Conservation (phyloP, 331 rosid genomes). For the Dryas integrifolia region DNA sequence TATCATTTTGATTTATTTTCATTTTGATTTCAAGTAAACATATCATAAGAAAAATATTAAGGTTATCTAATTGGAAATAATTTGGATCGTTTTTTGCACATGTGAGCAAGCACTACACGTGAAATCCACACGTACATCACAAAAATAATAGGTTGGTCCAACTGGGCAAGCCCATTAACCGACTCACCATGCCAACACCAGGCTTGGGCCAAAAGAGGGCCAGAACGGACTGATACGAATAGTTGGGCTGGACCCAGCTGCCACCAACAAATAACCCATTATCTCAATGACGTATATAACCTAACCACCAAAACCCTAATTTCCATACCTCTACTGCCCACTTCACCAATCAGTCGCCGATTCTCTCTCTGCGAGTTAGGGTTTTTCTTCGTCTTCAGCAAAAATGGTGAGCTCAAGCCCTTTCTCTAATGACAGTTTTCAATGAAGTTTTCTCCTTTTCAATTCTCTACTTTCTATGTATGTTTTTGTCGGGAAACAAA, state of each 20-base stretch:
- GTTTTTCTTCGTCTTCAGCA: not conserved
- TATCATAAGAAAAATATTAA: too few relatives aligned
- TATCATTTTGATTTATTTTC: too few relatives aligned
- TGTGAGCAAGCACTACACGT: too few relatives aligned
- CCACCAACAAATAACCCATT: not conserved
- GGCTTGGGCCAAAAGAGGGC: too few relatives aligned
- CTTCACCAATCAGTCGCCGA: not conserved
- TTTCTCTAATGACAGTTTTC: not conserved
- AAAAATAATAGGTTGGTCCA: too few relatives aligned
- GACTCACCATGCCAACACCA: too few relatives aligned
- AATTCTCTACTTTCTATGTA: too few relatives aligned
- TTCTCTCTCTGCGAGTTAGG: not conserved
- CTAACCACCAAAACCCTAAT: constrained; percentile 10
- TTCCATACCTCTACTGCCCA: not conserved
- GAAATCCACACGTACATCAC: too few relatives aligned
- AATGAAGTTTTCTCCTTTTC: not conserved
- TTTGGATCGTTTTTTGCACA: too few relatives aligned
- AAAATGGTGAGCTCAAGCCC: constrained; percentile 11
- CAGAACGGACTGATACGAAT: not conserved
- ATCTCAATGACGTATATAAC: not conserved
- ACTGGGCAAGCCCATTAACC: too few relatives aligned
- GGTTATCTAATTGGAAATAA: too few relatives aligned
- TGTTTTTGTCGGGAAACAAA: not conserved
- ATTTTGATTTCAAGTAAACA: too few relatives aligned
- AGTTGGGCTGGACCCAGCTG: not conserved